Base-by-base conservation (phyloP, 164 flowering plant species). In the Pachysandra terminalis region DNA sequence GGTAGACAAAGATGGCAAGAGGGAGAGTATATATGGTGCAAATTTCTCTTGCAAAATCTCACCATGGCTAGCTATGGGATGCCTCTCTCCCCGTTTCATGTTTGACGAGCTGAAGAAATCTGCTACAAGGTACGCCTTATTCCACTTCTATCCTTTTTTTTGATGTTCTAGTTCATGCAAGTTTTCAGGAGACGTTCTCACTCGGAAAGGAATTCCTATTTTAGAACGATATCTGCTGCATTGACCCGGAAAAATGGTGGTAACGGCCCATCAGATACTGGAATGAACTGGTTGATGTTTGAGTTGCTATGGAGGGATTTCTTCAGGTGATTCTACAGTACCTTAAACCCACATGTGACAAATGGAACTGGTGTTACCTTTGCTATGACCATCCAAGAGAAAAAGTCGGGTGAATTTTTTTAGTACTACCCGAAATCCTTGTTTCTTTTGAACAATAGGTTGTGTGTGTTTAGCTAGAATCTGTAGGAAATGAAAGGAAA, bases 291-390 rank as follows among this genome's bases (percentile, higher is more conserved):
- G 97, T 74, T 95, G 85, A 82, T 89, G 92, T 85, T 78, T 78
- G 97, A 95, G 78, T 74, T 92, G 73, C 51, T 92, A 74, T 95
- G 98, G 98, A 95, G 98, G 87, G 98, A 95, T 75, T 95, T 95
- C 85, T 95, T 92, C 91, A 95, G 98, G 96, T 90, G 75, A 71
- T 23, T 35, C 5, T 10, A 7, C 14, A 28, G 8, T 32, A 49
- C 48, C 6, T 23, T 14, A 2, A 57, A 64, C 22, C 9, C 49
- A 26, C 12, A 12, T 13, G 23, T 23, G 19, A 16, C 56, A 21
- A 15, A 28, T 49, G 51, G 17, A 28, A 21, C 17, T n/a, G 35
- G 3, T 7, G n/a, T 52, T 64, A 12, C 21, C 5, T 28, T 17
- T 28, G 24, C 19, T 16, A 17, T 40, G 6, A 14, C 45, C 41